Evolutionary conservation across 2,329 filamentous ascomycete species (phyloP), one percentile per base, ranked within the genome.

Genomic region (Fusarium sp.): DNA sequence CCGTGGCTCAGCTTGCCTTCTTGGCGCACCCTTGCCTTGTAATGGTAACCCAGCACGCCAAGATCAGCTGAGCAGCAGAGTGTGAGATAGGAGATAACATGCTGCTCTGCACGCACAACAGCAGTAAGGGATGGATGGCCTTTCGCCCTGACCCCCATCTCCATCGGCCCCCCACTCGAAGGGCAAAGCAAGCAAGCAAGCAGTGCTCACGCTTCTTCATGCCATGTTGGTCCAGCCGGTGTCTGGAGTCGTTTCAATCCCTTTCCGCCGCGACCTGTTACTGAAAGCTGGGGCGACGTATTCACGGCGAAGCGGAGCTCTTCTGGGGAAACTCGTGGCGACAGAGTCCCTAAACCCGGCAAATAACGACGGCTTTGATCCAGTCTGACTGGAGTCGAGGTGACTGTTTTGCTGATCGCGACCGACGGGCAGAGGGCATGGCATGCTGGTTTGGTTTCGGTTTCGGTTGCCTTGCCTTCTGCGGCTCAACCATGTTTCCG

Each of bases 71-170:
- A 63, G 59, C 49, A 71, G 49, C 38, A 56, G 42, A 24, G 49
- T 29, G 55, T 46, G 55, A 64, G 63, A 68, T 62, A 65, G 64
- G 63, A 73, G 70, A 71, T 67, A 67, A 59, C 58, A 70, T 70
- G 61, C 66, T 62, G 24, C 38, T 72, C 46, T 57, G 57, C 51
- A 35, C 51, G n/a, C n/a, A 33, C 12, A 35, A 12, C 51, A 56
- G 51, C 49, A 36, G 27, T 20, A 51, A 31, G 46, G 46, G 46
- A 51, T 51, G 46, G 27, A 20, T 51, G 46, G 14, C 46, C n/a
- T n/a, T n/a, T n/a, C n/a, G n/a, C n/a, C n/a, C n/a, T n/a, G n/a
- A n/a, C n/a, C 46, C 46, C 46, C 24, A 49, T 29, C 44, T 16
- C 24, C 44, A 51, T 51, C 17, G 46, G 17, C 17, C 70, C 66